phyloP scores from a whole-genome alignment of 768 basidiomycete species.

The Bullera alba region DNA sequence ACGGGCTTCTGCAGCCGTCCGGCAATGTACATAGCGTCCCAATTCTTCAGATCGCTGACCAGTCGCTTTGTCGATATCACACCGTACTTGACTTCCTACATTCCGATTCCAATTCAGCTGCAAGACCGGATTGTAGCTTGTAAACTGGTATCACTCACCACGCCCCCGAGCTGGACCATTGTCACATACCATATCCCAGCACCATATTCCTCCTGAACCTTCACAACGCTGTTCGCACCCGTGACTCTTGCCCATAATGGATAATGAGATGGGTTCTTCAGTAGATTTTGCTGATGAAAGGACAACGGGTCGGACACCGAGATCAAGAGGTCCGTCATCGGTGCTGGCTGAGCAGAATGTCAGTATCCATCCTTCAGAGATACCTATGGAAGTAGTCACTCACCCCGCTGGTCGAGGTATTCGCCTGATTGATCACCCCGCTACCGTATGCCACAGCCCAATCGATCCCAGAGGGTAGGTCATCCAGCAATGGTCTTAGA shows the following conservation, averaged over 20 bases:
- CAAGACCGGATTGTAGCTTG: not conserved
- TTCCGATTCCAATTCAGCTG: not conserved
- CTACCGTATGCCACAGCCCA: constrained; percentile 98
- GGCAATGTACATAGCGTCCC: constrained; percentile 86
- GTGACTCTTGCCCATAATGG: constrained; percentile 76
- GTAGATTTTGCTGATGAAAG: constrained; percentile 94
- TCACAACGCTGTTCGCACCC: constrained; percentile 74
- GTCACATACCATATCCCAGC: constrained; percentile 98
- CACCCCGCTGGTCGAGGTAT: constrained; percentile 24
- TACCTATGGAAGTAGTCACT: too few relatives aligned
- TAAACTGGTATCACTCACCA: constrained; percentile 53
- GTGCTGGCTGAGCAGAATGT: constrained; percentile 45
- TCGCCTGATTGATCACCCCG: constrained; percentile 92
- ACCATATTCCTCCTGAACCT: constrained; percentile 55
- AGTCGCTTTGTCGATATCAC: constrained; percentile 85
- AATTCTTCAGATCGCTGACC: constrained; percentile 81
- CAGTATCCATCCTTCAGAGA: constrained; percentile 15
- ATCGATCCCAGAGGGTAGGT: constrained; percentile 83
- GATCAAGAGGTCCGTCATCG: constrained; percentile 95
- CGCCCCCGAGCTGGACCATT: constrained; percentile 72
- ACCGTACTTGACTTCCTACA: constrained; percentile 89
- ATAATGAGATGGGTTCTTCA: constrained; percentile 85
- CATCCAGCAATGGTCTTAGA: constrained; percentile 53
- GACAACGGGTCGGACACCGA: constrained; percentile 87
- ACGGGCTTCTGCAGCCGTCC: constrained; percentile 95